A percentile compares a stretch with the other conserved stretches of the same genome.
phyloP scores from a whole-genome alignment of 1,284 basidiomycete genomes.

The Ganoderma multipileum region DNA sequence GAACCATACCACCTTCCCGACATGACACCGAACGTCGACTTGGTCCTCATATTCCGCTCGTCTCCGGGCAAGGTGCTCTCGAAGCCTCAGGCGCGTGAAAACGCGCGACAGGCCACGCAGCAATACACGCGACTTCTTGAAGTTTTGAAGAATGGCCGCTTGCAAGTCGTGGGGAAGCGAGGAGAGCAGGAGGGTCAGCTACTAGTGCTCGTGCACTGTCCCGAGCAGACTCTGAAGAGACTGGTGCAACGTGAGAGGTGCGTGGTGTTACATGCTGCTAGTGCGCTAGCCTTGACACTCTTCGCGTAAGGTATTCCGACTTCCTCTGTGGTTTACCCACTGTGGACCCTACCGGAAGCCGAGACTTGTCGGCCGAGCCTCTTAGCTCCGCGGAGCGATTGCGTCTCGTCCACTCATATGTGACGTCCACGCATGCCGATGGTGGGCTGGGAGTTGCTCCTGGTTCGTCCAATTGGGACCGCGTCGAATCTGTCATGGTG shows the following conservation, averaged over 20 bases:
- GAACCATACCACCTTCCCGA: neutral
- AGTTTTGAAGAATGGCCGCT: conserved; percentile 63
- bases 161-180: conserved; percentile 74
- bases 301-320: conserved; percentile 57
- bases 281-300: neutral
- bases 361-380: conserved; percentile 49
- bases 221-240: conserved; percentile 63
- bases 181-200: conserved; percentile 81
- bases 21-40: conserved; percentile 63
- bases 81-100: conserved; percentile 66
- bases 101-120: conserved; percentile 65
- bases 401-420: conserved; percentile 79
- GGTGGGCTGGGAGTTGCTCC: conserved; percentile 85
- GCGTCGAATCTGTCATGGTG: conserved; percentile 80
- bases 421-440: conserved; percentile 74
- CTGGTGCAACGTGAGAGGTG: conserved; percentile 82
- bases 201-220: conserved; percentile 82
- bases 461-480: conserved; percentile 73
- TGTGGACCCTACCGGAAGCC: conserved; percentile 52
- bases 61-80: conserved; percentile 54
- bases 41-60: conserved; percentile 74
- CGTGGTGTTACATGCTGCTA: conserved; percentile 33
- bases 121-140: conserved; percentile 75
- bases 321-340: conserved; percentile 69
- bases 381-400: conserved; percentile 78